phyloP scores from a whole-genome alignment of 169 alveolate species.

The Condylostoma magnum region DNA sequence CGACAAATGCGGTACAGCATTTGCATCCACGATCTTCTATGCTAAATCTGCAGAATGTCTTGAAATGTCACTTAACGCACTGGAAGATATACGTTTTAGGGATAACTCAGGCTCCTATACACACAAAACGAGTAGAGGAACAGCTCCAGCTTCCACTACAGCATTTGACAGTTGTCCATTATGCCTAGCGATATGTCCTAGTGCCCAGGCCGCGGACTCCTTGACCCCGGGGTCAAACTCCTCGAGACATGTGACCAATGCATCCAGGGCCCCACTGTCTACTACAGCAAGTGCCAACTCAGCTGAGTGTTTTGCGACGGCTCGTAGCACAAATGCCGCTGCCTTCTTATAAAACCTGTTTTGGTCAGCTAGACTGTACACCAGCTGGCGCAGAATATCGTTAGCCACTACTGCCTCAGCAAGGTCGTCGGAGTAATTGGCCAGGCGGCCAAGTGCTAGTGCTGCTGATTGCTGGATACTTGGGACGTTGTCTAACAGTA shows the following conservation, averaged over 20 bases:
- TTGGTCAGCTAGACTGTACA: conserved; percentile 84
- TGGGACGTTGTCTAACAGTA: conserved; percentile 89
- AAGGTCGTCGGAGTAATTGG: conserved; percentile 89
- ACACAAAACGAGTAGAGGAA: conserved; percentile 79
- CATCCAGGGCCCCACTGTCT: conserved; percentile 91
- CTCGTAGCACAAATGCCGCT: conserved; percentile 93
- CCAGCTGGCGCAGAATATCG: conserved; percentile 91
- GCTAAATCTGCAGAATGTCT: conserved; percentile 93
- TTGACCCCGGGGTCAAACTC: conserved; percentile 94
- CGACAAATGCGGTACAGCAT: conserved; percentile 91
- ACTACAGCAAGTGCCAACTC: conserved; percentile 93
- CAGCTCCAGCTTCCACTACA: conserved; percentile 86
- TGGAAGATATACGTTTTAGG: conserved; percentile 67
- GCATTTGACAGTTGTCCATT: conserved; percentile 74
- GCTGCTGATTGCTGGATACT: conserved; percentile 93
- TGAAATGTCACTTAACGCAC: conserved; percentile 91
- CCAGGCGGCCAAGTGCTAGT: conserved; percentile 93
- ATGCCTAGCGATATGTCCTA: conserved; percentile 92
- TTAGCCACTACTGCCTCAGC: conserved; percentile 93
- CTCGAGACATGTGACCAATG: conserved; percentile 91
- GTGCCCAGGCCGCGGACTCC: conserved; percentile 89
- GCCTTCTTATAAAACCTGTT: conserved; percentile 91
- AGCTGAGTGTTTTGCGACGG: conserved; percentile 94
- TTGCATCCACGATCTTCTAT: conserved; percentile 90
- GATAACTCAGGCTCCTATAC: conserved; percentile 79